A percentile compares a stretch with the other conserved stretches of the same genome.
Conservation (phyloP, 176 grass and related monocot species). For the Microstegium vimineum region DNA sequence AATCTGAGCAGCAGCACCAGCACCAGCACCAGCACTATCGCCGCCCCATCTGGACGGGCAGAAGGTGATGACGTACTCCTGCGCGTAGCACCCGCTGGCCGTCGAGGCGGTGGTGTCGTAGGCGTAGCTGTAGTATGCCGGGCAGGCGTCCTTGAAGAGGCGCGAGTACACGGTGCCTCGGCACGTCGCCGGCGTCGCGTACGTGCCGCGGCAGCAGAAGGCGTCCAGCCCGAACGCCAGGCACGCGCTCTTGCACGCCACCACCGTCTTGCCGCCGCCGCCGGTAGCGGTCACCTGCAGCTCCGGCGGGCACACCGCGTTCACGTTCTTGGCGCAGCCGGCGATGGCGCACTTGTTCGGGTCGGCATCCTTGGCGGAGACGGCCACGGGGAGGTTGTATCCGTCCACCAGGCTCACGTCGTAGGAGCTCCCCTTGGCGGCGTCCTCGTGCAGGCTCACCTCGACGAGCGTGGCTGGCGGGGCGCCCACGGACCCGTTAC, state of each 20-base stretch:
- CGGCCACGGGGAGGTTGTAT: constrained; percentile 79
- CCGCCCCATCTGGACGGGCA: constrained; percentile 67
- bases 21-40: neutral
- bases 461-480: constrained; percentile 79
- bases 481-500: constrained; percentile 67
- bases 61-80: constrained; percentile 66
- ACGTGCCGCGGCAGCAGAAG: constrained; percentile 75
- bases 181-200: constrained; percentile 65
- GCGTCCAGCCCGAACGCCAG: constrained; percentile 65
- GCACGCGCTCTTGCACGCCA: constrained; percentile 92
- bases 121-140: constrained; percentile 70
- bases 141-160: constrained; percentile 79
- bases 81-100: constrained; percentile 46
- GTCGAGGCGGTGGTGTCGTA: constrained; percentile 56
- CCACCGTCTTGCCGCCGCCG: neutral
- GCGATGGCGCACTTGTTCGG: constrained; percentile 42
- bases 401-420: constrained; percentile 88
- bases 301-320: constrained; percentile 64
- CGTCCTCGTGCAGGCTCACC: constrained; percentile 42
- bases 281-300: constrained; percentile 37
- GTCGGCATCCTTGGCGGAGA: constrained; percentile 35
- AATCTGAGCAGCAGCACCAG: constrained; percentile 9
- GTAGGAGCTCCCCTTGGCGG: constrained; percentile 66
- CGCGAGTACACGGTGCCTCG: constrained; percentile 62
- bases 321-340: constrained; percentile 58